Base-by-base conservation (phyloP, 768 basidiomycete species). In the Lactifluus hygrophoroides region DNA sequence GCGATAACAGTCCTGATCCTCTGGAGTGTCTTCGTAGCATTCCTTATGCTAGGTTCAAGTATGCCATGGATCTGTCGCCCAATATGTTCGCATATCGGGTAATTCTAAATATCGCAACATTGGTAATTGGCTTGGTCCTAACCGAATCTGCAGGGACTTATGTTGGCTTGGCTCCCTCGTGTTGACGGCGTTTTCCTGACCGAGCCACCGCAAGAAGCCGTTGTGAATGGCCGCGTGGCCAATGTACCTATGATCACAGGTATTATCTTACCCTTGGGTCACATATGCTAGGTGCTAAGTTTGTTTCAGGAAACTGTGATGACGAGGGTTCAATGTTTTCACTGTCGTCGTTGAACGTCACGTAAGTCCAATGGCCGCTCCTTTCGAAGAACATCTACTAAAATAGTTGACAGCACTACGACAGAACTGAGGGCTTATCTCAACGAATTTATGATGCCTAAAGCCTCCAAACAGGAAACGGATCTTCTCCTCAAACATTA, bases 1-100 rank as follows among this genome's bases (percentile, higher is more conserved):
- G 67, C 32, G 43, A 61, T n/a, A 44, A 35, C 7, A 51, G 58
- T 16, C 34, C 38, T 5, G 67, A 68, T 46, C 63, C 65, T 10
- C 51, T 66, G 11, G 50, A 57, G 5, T 68, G 67, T 45, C 51
- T 68, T 37, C 59, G 65, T 16, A 38, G 13, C 28, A 51, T 64
- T 9, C 57, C 57, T 21, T 50, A 56, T 35, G 30, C 3, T 2
- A 49, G n/a, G 30, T 21, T 63, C 4, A 54, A 57, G 25, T 34
- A 47, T n/a, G n/a, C n/a, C n/a, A n/a, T n/a, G n/a, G n/a, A n/a
- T n/a, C n/a, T n/a, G n/a, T n/a, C n/a, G n/a, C n/a, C 64, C 13
- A 46, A 57, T 27, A 49, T 61, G 9, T 62, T 59, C 34, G 44
- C 53, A 5, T 62, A 57, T 28, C 56, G 55, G 49, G 63, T 61